These are phyloP conservation scores for Psilocybe azurescens DNA, from an alignment of 768 basidiomycete genomes.

Conservation along the genomic window DNA sequence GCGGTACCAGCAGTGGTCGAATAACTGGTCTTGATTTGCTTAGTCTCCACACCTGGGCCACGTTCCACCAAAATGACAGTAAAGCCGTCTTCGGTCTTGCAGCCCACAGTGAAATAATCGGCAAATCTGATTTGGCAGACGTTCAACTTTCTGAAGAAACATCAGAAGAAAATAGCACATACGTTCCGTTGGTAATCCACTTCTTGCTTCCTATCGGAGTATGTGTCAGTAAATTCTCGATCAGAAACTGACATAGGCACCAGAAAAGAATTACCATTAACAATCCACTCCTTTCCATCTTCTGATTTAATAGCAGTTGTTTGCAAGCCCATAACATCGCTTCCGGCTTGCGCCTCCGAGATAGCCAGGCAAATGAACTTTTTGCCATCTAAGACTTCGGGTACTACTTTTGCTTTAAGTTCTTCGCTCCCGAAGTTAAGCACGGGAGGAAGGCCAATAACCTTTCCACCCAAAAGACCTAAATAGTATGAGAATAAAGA, in stretches of 20 bases:
- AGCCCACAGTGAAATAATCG: constrained; percentile 74
- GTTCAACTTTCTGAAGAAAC: background rate
- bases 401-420: constrained; percentile 59
- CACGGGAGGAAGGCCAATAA: constrained; percentile 89
- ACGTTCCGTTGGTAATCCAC: constrained; percentile 84
- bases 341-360: constrained; percentile 87
- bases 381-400: constrained; percentile 74
- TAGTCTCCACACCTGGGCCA: constrained; percentile 69
- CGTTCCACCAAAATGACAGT: constrained; percentile 81
- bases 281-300: constrained; percentile 84
- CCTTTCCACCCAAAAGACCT: constrained; percentile 75
- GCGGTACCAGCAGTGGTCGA: constrained; percentile 87
- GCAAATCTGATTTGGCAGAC: constrained; percentile 40
- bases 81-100: constrained; percentile 74
- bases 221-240: background rate
- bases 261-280: constrained; percentile 55
- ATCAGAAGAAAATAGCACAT: background rate
- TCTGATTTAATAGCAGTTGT: constrained; percentile 80
- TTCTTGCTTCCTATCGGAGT: constrained; percentile 21
- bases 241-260: background rate
- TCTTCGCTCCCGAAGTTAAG: constrained; percentile 83
- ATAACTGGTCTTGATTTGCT: constrained; percentile 77
- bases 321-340: constrained; percentile 81
- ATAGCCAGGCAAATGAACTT: constrained; percentile 90
- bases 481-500: constrained; percentile 25